Evolutionary conservation across 2,329 filamentous ascomycete species (phyloP).

Genomic region (Gaeumannomyces sp.): DNA sequence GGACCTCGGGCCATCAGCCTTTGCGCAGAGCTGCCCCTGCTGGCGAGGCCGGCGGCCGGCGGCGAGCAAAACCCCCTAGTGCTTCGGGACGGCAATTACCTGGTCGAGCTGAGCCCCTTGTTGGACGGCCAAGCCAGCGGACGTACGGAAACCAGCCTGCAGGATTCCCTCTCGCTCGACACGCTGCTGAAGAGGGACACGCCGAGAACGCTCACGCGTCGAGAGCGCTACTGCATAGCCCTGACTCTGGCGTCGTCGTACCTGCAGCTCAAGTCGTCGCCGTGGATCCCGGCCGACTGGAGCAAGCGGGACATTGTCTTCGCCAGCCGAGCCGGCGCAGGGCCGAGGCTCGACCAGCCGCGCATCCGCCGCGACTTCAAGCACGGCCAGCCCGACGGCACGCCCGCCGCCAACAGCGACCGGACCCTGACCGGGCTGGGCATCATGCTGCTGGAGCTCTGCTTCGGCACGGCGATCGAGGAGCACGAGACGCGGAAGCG

Average conservation of each 20-base stretch:
- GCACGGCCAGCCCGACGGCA: not conserved
- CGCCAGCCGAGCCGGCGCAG: not conserved
- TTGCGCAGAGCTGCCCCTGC: not conserved
- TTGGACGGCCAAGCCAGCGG: not conserved
- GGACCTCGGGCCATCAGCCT: not conserved
- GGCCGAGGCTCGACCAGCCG: not conserved
- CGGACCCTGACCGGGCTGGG: not conserved
- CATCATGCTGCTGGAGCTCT: slow-evolving; percentile 1
- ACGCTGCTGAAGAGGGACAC: not conserved
- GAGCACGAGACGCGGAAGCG: not conserved
- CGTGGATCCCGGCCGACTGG: not conserved
- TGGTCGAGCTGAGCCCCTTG: not conserved
- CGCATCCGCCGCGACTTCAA: not conserved
- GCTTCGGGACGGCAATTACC: not conserved
- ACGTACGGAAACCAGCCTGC: not conserved
- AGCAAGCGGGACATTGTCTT: slow-evolving; percentile 1
- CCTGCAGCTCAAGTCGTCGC: slow-evolving; percentile 1
- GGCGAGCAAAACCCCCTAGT: not conserved
- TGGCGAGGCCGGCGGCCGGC: not conserved
- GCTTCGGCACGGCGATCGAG: slow-evolving; percentile 1
- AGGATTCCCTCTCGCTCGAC: not conserved
- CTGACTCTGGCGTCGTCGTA: not conserved
- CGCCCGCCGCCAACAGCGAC: not conserved
- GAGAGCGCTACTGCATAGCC: not conserved
- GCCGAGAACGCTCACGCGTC: not conserved